Base-by-base conservation (phyloP, 805 yeast species). In the Candida taoyuanica region DNA sequence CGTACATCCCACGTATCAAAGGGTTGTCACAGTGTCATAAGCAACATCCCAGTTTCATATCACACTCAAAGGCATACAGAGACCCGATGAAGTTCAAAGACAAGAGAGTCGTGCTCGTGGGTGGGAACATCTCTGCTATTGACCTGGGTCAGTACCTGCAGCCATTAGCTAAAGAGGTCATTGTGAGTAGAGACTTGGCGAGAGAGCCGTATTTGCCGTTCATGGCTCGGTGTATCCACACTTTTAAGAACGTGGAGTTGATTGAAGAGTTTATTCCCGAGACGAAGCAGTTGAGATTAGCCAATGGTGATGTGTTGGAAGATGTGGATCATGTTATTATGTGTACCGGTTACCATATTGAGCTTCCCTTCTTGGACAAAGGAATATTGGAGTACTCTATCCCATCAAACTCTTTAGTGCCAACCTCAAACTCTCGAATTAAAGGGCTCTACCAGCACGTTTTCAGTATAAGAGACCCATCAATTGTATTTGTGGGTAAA, bases 181-280 rank as follows among this genome's bases (percentile, higher is more conserved):
- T 83, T 40, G 65, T 87, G 39, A 75, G 85, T 29, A 68, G 96
- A 39, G 77, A 79, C 46, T 78, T 89, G 81, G 78, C 72, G 17
- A 63, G 65, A 9, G 89, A 84, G 48, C 62, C 52, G 30, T 69
- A 71, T 65, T 49, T 71, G 17, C 61, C 65, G 21, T 56, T 52
- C 7, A 70, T 71, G 37, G 55, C 70, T 6, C 46, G 58, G 20
- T 52, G 55, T 29, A 44, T 52, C 5, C 35, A 44, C 3, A 37
- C 50, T 4, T 55, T 58, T 36, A 38, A 39, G 15, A 65, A 17
- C 59, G 62, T 20, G 44, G 53, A 51, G 13, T 40, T 57, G 29
- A 47, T 62, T 24, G 37, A 60, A 20, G 50, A 56, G 38, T 46
- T 53, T 33, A 39, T 57, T 20, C 45, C 63, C 38, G 59, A 55